A percentile compares a stretch with the other conserved stretches of the same genome.
phyloP scores from a whole-genome alignment of 1,139 yeast genomes.

The Kurtzmaniella natalensis region DNA sequence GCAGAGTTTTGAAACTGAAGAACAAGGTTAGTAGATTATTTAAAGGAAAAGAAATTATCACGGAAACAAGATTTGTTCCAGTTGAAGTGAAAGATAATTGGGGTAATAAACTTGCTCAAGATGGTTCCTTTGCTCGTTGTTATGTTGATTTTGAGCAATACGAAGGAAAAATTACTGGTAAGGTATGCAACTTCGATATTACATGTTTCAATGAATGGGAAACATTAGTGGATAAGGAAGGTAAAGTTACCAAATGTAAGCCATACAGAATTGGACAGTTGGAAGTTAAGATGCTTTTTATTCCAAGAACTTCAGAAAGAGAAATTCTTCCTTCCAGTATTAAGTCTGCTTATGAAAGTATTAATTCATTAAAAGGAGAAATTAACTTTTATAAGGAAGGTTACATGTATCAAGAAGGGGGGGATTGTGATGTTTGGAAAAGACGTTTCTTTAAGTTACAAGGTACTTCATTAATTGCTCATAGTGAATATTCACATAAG shows the following conservation, averaged over 20 bases:
- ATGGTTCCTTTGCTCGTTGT: constrained; percentile 85
- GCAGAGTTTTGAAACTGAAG: constrained; percentile 44
- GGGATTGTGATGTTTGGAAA: constrained; percentile 63
- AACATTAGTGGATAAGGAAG: constrained; percentile 25
- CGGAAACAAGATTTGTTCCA: constrained; percentile 54
- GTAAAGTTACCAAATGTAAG: constrained; percentile 29
- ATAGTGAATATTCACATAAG: constrained; percentile 57
- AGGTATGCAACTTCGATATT: constrained; percentile 47
- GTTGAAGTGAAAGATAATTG: constrained; percentile 51
- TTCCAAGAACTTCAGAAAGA: constrained; percentile 53
- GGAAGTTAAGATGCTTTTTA: constrained; percentile 67
- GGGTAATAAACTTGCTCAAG: constrained; percentile 60
- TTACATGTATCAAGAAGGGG: constrained; percentile 72
- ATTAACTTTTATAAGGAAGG: constrained; percentile 46
- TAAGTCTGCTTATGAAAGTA: constrained; percentile 50
- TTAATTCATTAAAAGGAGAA: constrained; percentile 43
- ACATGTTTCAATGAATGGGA: constrained; percentile 86
- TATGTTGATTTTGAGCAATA: constrained; percentile 61
- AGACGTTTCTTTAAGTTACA: constrained; percentile 57
- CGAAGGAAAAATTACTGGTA: constrained; percentile 52
- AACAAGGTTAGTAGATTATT: constrained; percentile 42
- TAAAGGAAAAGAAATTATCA: constrained; percentile 46
- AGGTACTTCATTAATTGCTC: constrained; percentile 62
- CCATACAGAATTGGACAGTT: constrained; percentile 68
- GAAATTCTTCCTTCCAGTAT: constrained; percentile 68